Evolutionary conservation across 257 asterid genomes (phyloP).

Genomic region (Solanum arcanum): DNA sequence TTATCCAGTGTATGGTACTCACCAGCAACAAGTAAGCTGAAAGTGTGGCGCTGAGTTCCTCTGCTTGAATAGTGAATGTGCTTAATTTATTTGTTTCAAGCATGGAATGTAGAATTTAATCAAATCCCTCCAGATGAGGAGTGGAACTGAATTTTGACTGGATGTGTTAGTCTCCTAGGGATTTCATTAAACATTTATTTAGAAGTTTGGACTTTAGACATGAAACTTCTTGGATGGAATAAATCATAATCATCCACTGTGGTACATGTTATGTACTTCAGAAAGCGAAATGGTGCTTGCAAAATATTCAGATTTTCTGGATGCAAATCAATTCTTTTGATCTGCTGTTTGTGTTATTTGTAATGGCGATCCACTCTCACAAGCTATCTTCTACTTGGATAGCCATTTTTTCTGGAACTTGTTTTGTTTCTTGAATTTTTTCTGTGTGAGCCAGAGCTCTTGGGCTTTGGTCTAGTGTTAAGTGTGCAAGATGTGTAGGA

Average conservation of each 20-base stretch:
- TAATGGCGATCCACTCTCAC: background rate
- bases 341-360: background rate
- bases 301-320: background rate
- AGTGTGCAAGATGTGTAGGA: background rate
- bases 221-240: slow-evolving; percentile 47
- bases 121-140: slow-evolving; percentile 26
- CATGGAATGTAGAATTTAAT: slow-evolving; percentile 22
- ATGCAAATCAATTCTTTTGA: background rate
- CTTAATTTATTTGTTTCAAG: slow-evolving; percentile 14
- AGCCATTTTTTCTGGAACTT: background rate
- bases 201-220: slow-evolving; percentile 33
- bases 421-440: background rate
- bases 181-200: slow-evolving; percentile 32
- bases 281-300: background rate
- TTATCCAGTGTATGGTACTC: slow-evolving; percentile 73
- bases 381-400: background rate
- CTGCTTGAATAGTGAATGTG: background rate
- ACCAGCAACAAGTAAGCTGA: slow-evolving; percentile 91
- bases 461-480: background rate
- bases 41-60: background rate
- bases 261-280: background rate
- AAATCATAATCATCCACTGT: slow-evolving; percentile 21
- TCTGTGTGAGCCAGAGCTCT: background rate
- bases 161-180: slow-evolving; percentile 33
- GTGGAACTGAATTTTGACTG: slow-evolving; percentile 70